Conservation (phyloP, 176 grass and related monocot species). For the Puya raimondii region DNA sequence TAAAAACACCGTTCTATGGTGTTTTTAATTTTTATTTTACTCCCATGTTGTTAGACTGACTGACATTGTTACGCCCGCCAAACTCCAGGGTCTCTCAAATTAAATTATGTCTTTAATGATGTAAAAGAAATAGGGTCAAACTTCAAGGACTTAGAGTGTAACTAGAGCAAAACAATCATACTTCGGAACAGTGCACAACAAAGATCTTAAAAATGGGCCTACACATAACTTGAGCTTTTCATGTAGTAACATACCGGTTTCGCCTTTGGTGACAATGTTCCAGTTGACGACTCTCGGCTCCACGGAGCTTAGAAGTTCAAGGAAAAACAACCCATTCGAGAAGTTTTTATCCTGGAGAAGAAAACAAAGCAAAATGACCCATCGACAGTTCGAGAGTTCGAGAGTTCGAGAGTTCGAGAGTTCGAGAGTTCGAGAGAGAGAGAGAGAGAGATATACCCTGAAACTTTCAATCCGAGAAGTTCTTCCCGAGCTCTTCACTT, state of each 20-base stretch:
- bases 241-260: constrained; percentile 44
- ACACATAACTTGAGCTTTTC: neutral
- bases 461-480: constrained; percentile 81
- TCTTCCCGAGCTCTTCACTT: constrained; percentile 64
- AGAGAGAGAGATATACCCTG: constrained; percentile 33
- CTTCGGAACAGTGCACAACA: neutral
- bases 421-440: neutral
- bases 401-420: neutral
- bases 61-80: no score
- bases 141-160: no score
- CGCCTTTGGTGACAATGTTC: constrained; percentile 88
- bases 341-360: constrained; percentile 66
- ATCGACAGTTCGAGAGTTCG: constrained; percentile 5
- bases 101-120: no score
- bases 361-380: constrained; percentile 25
- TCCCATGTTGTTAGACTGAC: no score
- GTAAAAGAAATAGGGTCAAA: no score
- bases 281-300: constrained; percentile 80
- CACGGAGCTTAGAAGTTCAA: constrained; percentile 90
- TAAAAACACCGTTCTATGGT: no score
- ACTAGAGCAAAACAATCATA: neutral
- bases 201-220: neutral
- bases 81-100: no score
- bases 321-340: constrained; percentile 81
- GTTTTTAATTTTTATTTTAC: no score